Base-by-base conservation (phyloP, 2,329 filamentous ascomycete species). In the Emericellopsis atlantica region DNA sequence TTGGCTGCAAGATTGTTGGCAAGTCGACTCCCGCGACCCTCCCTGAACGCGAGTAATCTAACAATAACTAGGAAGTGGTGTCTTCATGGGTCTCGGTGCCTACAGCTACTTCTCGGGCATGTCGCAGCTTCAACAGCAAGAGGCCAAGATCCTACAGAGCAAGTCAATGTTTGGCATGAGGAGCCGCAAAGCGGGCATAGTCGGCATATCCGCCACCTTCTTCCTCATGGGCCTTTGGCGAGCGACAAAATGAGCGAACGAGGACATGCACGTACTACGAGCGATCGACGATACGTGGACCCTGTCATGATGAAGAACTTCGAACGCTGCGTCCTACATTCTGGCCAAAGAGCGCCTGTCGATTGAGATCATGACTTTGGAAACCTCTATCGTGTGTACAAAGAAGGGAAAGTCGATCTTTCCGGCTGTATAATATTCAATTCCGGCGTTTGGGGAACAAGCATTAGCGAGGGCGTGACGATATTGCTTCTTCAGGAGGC, bases 81-180 rank as follows among this genome's bases (percentile, higher is more conserved):
- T 84, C 1, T 87, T 92, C 47, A 66, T 86, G 42, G 82, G 81
- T 1, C 74, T 90, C 14, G 84, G 79, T 4, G 78, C 70, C 1
- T 92, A 89, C 61, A 88, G 79, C 58, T 89, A 88, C 61, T 67
- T 78, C 45, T 84, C 81, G 4, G 85, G 85, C 43, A 81, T 79
- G 59, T 66, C 68, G 39, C 83, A 89, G 58, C 73, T 92, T 24
- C 71, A 78, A 50, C 67, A 70, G 50, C 80, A 85, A 56, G 70
- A 73, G 45, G 66, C 69, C n/a, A 60, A 65, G 44, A 85, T 89
- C 46, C 61, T 86, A 44, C 68, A 74, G 54, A 84, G 81, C 62
- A 74, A 76, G 37, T 81, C 80, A 22, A 70, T 76, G 50, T 80
- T 88, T 53, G 82, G 83, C 45, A 80, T 88, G 71, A 73, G 74